phyloP scores from a whole-genome alignment of 305 asterid species.

The Withania somnifera region DNA sequence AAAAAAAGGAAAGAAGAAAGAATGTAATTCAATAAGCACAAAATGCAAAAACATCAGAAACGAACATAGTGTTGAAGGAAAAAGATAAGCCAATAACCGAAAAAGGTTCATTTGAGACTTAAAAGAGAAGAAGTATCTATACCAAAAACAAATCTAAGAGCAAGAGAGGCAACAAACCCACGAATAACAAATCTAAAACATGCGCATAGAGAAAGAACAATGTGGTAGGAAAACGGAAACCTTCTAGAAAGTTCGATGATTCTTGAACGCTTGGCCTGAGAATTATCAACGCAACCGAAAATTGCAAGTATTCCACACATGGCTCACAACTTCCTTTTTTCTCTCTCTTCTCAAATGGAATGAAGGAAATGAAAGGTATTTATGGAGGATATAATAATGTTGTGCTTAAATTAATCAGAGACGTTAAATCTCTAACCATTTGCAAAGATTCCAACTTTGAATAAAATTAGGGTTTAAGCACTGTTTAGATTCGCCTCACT shows the following conservation, averaged over 20 bases:
- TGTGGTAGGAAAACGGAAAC: conserved; percentile 15
- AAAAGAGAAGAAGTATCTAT: too few species aligned
- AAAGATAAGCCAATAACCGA: too few species aligned
- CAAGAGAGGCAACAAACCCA: background rate
- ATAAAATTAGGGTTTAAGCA: conserved; percentile 37
- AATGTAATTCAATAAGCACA: too few species aligned
- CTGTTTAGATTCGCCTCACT: conserved; percentile 33
- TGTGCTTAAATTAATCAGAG: conserved; percentile 12
- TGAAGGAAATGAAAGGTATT: conserved; percentile 13
- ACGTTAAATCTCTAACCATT: conserved; percentile 20
- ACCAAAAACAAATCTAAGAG: background rate
- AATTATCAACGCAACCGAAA: conserved; percentile 68
- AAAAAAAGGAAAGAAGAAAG: too few species aligned
- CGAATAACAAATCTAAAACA: background rate
- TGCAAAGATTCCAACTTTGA: conserved; percentile 27
- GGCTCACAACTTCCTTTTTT: background rate
- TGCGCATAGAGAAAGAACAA: too few species aligned
- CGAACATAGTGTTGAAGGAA: too few species aligned
- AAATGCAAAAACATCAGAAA: too few species aligned
- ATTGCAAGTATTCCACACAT: conserved; percentile 99
- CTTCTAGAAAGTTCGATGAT: conserved; percentile 91
- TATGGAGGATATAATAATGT: background rate
- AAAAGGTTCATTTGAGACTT: too few species aligned
- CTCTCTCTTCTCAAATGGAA: conserved; percentile 2
- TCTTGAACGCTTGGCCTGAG: conserved; percentile 78